Evolutionary conservation across 2,329 filamentous ascomycete species (phyloP).

Genomic region (Pseudogymnoascus sp.): DNA sequence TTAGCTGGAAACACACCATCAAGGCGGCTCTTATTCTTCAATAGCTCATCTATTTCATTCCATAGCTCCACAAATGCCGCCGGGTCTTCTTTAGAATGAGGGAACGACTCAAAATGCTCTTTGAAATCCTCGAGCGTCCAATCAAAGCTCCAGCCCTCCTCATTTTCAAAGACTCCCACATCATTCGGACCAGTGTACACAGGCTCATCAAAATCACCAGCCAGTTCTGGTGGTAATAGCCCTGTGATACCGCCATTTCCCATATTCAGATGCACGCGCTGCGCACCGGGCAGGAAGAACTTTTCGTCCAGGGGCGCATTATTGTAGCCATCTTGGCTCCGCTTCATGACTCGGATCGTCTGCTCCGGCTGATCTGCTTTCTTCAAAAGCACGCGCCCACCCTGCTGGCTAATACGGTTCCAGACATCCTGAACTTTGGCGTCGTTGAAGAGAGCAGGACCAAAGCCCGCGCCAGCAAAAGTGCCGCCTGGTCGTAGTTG

Average conservation of each 20-base stretch:
- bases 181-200: constrained; percentile 4
- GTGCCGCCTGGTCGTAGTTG: constrained; percentile 17
- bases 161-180: constrained; percentile 4
- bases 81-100: too few species aligned
- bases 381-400: not conserved
- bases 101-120: too few species aligned
- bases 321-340: not conserved
- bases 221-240: too few species aligned
- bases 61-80: too few species aligned
- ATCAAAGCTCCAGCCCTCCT: not conserved
- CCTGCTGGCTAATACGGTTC: too few species aligned
- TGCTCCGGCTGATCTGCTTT: not conserved
- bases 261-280: constrained; percentile 4
- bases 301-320: not conserved
- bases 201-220: too few species aligned
- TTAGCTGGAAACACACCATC: too few species aligned
- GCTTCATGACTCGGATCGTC: constrained; percentile 4
- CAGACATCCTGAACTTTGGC: constrained; percentile 10
- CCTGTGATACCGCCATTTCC: not conserved
- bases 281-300: not conserved
- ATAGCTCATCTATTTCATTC: too few species aligned
- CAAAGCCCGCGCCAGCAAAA: constrained; percentile 17
- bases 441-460: constrained; percentile 10
- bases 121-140: too few species aligned
- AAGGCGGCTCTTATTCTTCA: too few species aligned